Evolutionary conservation across 371 early-diverging fungal genomes (phyloP), one percentile per base, ranked within the genome.

Genomic region (Chytridium lagenaria): DNA sequence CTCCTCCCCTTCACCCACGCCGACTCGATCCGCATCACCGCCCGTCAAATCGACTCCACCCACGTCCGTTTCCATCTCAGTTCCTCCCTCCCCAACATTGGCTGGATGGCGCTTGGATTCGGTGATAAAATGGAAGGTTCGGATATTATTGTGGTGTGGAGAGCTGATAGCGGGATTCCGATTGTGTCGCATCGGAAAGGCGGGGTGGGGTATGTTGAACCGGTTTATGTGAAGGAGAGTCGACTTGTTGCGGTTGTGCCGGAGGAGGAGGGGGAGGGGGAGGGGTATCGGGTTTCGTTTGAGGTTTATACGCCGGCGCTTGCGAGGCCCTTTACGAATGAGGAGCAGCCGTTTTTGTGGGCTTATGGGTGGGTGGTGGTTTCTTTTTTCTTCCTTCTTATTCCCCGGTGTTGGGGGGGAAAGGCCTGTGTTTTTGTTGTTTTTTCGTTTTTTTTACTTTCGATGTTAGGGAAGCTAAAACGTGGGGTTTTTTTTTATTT

Each of bases 101-200:
- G 61, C 3, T 61, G 61, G 61, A 3, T 61, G 3, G 61, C 61
- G 12, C 3, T 61, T 34, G 61, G 61, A 5, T 61, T 61, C 36
- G 61, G 61, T 2, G 61, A 61, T 10, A 61, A 23, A 34, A 61
- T 61, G 61, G 61, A 31, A 15, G 61, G 61, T 5, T 34, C 36
- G 2, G 61, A 61, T 37, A 61, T 61, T 28, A 23, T 37, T 5
- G 55, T 61, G 34, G 34, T 34, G 23, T 61, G 61, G 61, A 3
- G 36, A 30, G 23, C 7, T 7, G 61, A 61, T 16, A 34, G 7
- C 16, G 61, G 61, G 12, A 34, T 23, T 34, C 30, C 61, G 7
- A 34, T 61, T 15, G 61, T 61, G 3, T 61, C 61, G 10, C 61
- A 61, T 37, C 31, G 61, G 3, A 7, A 16, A 34, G 61, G 37